These are phyloP conservation scores for Aspergillus latus DNA, from an alignment of 2,329 filamentous ascomycete species.

Conservation along the genomic window DNA sequence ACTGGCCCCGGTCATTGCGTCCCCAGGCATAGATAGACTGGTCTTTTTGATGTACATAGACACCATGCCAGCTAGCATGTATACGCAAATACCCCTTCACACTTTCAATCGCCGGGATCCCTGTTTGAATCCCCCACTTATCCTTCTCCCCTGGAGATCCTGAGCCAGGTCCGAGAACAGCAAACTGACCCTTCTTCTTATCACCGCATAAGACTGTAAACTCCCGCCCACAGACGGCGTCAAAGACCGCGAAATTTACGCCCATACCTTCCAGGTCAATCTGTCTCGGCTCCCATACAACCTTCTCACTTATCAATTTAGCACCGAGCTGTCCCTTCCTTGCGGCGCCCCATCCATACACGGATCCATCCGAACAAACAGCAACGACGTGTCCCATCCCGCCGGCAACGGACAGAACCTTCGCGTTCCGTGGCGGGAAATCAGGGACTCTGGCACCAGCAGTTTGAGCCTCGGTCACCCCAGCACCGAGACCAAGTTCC, in stretches of 20 bases:
- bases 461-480: conserved; percentile 29
- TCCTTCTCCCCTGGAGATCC: conserved; percentile 34
- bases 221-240: conserved; percentile 77
- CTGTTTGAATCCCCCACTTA: conserved; percentile 66
- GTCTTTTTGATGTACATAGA: conserved; percentile 67
- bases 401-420: conserved; percentile 66
- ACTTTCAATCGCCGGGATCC: conserved; percentile 49
- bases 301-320: conserved; percentile 45
- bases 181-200: conserved; percentile 57
- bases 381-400: conserved; percentile 68
- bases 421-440: conserved; percentile 63
- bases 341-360: conserved; percentile 85
- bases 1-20: conserved; percentile 78
- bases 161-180: conserved; percentile 62
- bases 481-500: conserved; percentile 65
- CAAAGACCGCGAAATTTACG: conserved; percentile 58
- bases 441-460: conserved; percentile 51
- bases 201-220: conserved; percentile 72
- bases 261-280: conserved; percentile 51
- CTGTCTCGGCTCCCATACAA: conserved; percentile 61
- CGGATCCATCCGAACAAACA: conserved; percentile 71
- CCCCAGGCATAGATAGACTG: conserved; percentile 73
- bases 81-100: conserved; percentile 62
- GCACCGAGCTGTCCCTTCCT: conserved; percentile 80
- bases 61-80: conserved; percentile 76